phyloP scores from a whole-genome alignment of 2,329 filamentous ascomycete species.

The Drechslerella stenobrocha region DNA sequence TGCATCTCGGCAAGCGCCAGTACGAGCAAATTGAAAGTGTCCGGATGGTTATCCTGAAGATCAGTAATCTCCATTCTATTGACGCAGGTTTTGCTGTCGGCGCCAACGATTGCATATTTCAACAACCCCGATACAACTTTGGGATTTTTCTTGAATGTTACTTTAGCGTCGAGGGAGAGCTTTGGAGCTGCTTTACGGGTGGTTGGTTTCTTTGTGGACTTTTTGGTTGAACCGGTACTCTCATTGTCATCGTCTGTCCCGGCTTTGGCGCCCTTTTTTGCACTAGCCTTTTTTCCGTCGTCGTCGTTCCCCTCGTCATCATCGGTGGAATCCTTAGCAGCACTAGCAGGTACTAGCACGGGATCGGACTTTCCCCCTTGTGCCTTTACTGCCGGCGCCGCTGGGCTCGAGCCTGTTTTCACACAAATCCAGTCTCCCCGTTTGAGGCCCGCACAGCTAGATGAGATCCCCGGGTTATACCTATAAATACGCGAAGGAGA shows the following conservation, averaged over 20 bases:
- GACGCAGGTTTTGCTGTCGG: not conserved
- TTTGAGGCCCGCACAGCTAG: too few relatives aligned
- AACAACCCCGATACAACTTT: not conserved
- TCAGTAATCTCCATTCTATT: conserved; percentile 1
- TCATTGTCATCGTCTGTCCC: conserved; percentile 9
- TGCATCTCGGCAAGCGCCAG: conserved; percentile 24
- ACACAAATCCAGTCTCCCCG: too few relatives aligned
- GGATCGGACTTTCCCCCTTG: too few relatives aligned
- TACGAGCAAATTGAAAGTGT: conserved; percentile 31
- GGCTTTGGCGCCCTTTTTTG: not conserved
- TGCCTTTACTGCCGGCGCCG: too few relatives aligned
- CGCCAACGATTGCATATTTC: not conserved
- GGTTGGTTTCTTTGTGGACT: not conserved
- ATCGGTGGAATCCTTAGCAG: not conserved
- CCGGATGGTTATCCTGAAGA: conserved; percentile 5
- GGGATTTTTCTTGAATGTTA: not conserved
- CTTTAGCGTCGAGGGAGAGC: not conserved
- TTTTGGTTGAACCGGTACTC: not conserved
- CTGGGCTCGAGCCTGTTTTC: too few relatives aligned
- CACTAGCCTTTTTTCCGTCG: not conserved
- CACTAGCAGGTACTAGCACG: too few relatives aligned
- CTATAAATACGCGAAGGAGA: too few relatives aligned
- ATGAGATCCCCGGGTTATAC: too few relatives aligned
- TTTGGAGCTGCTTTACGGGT: not conserved
- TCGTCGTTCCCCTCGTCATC: not conserved